Conservation (phyloP, 352 stramenopile genomes). For the Phytophthora vignae region DNA sequence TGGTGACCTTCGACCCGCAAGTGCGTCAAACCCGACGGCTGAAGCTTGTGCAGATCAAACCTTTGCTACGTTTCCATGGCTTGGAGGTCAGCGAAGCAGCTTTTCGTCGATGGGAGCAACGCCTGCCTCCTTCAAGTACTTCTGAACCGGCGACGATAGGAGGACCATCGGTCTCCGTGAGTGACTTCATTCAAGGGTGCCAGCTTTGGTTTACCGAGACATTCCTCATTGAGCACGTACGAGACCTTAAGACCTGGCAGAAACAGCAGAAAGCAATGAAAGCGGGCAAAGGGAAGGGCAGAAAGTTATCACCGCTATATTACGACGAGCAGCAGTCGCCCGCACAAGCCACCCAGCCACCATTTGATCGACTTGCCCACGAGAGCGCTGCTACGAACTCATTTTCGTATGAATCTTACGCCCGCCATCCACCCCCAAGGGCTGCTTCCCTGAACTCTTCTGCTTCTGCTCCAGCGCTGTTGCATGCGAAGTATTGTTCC, state of each 20-base stretch:
- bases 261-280: constrained; percentile 34
- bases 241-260: constrained; percentile 27
- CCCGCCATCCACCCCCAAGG: constrained; percentile 33
- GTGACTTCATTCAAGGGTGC: constrained; percentile 56
- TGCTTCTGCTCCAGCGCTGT: constrained; percentile 35
- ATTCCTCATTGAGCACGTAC: constrained; percentile 51
- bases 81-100: constrained; percentile 47
- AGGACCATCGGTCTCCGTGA: constrained; percentile 40
- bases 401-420: constrained; percentile 64
- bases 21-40: constrained; percentile 42
- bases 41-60: constrained; percentile 42
- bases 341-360: constrained; percentile 29
- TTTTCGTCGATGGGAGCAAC: constrained; percentile 73
- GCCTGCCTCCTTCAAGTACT: constrained; percentile 25
- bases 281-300: constrained; percentile 16
- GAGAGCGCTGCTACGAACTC: constrained; percentile 45
- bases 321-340: constrained; percentile 23
- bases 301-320: constrained; percentile 27
- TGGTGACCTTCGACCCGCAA: constrained; percentile 54
- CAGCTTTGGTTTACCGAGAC: constrained; percentile 61
- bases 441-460: constrained; percentile 14
- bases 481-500: constrained; percentile 35
- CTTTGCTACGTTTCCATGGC: constrained; percentile 51
- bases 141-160: constrained; percentile 3
- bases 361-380: constrained; percentile 55